These are phyloP conservation scores for Coemansia sp. DNA, from an alignment of 192 early-diverging fungal species.

Conservation along the genomic window DNA sequence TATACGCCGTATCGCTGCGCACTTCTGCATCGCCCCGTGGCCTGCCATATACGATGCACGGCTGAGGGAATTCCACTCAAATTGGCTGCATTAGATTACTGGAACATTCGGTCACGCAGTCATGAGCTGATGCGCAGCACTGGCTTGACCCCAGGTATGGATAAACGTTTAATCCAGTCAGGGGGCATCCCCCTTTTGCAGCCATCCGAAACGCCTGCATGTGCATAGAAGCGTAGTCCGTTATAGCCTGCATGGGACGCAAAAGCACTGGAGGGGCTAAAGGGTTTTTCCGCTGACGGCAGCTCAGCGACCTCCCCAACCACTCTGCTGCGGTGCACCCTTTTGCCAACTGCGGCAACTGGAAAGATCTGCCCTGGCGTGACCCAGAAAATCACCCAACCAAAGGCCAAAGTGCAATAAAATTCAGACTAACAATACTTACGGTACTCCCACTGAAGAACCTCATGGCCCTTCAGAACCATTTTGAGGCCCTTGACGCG, in stretches of 20 bases:
- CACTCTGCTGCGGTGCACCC: not conserved
- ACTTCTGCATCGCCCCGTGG: not conserved
- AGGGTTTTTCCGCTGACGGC: too few species aligned
- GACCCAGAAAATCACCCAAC: not conserved
- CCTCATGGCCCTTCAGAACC: conserved; percentile 43
- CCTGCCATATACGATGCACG: not conserved
- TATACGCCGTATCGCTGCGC: not conserved
- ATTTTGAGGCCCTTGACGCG: conserved; percentile 59
- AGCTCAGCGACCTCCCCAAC: not conserved
- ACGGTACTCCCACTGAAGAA: conserved; percentile 53
- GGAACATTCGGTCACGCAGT: not conserved
- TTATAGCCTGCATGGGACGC: too few species aligned
- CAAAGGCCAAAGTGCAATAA: not conserved
- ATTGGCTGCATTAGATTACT: not conserved
- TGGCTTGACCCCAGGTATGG: not conserved
- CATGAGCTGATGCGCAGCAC: not conserved
- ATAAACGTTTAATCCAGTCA: conserved; percentile 4
- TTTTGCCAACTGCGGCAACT: not conserved
- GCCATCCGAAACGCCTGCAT: not conserved
- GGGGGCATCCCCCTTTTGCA: not conserved
- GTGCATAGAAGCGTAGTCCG: not conserved
- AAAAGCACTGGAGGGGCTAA: too few species aligned
- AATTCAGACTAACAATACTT: conserved; percentile 17
- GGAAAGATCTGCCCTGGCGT: not conserved
- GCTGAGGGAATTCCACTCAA: conserved; percentile 1